A percentile compares a stretch with the other conserved stretches of the same genome.
Evolutionary conservation across 106 monocot species (phyloP).

Genomic region (Phalaenopsis equestris): DNA sequence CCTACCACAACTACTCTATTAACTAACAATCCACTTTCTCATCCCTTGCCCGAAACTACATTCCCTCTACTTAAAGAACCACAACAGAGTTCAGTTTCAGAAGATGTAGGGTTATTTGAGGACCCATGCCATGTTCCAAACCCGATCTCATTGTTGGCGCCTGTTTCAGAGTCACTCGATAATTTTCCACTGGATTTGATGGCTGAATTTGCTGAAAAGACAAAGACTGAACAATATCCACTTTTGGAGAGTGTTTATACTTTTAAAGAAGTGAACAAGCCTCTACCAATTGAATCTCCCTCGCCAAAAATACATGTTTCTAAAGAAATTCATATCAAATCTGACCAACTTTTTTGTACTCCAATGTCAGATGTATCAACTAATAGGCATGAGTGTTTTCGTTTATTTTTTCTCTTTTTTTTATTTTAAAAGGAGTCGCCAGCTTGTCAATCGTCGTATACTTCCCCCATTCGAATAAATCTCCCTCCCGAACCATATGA

Average conservation of each 20-base stretch:
- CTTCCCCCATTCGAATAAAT: no score
- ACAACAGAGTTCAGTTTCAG: slow-evolving; percentile 21
- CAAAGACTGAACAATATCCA: slow-evolving; percentile 18
- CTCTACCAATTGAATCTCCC: slow-evolving; percentile 78
- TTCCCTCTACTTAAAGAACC: slow-evolving; percentile 27
- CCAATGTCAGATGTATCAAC: slow-evolving; percentile 21
- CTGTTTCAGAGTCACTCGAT: slow-evolving; percentile 64
- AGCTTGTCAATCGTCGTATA: no score
- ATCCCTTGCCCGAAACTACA: slow-evolving; percentile 10
- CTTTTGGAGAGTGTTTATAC: slow-evolving; percentile 21
- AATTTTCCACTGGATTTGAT: slow-evolving; percentile 53
- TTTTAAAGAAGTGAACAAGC: slow-evolving; percentile 32
- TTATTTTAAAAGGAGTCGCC: no score
- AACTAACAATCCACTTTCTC: slow-evolving; percentile 8
- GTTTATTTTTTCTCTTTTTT: no score
- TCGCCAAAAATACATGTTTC: slow-evolving; percentile 31
- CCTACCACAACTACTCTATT: not conserved
- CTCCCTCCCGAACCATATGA: no score
- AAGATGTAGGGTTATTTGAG: slow-evolving; percentile 68
- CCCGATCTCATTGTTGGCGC: slow-evolving; percentile 49
- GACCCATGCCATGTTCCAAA: slow-evolving; percentile 78
- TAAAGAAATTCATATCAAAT: slow-evolving; percentile 31
- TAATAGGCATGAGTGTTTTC: slow-evolving; percentile 30
- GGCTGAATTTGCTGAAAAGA: slow-evolving; percentile 33
- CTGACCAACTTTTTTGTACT: slow-evolving; percentile 14